Base-by-base conservation (phyloP, 2,329 filamentous ascomycete genomes). In the Nemania serpens region DNA sequence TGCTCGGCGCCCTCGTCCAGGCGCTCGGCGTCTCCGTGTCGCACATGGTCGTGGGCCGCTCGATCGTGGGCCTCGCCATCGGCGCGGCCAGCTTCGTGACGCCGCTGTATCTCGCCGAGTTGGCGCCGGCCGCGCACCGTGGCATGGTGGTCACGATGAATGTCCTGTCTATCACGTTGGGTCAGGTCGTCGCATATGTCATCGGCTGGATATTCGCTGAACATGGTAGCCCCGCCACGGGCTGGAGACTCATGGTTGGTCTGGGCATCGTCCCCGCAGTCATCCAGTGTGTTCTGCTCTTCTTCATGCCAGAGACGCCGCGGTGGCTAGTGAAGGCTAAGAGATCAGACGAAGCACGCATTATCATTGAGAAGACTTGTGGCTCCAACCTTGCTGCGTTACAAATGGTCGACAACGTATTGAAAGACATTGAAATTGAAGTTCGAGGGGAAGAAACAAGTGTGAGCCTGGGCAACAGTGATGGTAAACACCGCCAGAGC, bases 181-280 rank as follows among this genome's bases (percentile, higher is more conserved):
- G 94, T 0, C 93, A 97, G 76, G 91, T 97, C 1, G 84, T 96
- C 18, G 93, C 94, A 2, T 97, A 97, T 75, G 73, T 96, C 1
- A 78, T 93, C 6, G 94, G 94, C 1, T 97, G 91, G 89, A 75
- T 82, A 0, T 88, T 96, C 48, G 83, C 86, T 5, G 81, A 84
- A 58, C 79, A 80, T 59, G 84, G 79, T 0, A 74, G 77, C 59
- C 68, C 73, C 20, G 72, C 70, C 37, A 84, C 82, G 12, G 91
- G 90, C 1, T 98, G 94, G 93, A 82, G 92, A 51, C 96, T 91
- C 88, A 93, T 97, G 85, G 93, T 97, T 0, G 93, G 93, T 0
- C 76, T 97, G 0, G 94, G 93, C 0, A 90, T 90, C 9, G 63
- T 89, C 25, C 94, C 94, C 0, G 93, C 93, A 0, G 74, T 84